Percentiles rank a stretch among this genome's conserved stretches.
Evolutionary conservation across 345 rosid genomes (phyloP).

Genomic region (Pistacia atlantica): DNA sequence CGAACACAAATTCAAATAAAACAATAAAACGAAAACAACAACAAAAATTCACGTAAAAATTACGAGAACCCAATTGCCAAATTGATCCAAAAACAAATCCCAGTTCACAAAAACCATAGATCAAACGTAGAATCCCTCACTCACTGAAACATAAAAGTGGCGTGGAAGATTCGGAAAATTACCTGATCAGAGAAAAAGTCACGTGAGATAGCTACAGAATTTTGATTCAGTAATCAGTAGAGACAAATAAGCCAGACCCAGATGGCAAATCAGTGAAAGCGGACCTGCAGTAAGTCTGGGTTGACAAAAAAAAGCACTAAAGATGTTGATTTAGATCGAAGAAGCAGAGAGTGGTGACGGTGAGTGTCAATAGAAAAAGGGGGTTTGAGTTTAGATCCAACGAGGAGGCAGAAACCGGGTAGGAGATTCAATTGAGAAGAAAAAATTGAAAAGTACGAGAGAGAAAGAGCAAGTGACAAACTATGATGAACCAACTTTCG

Average conservation of each 20-base stretch:
- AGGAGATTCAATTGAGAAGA: not conserved
- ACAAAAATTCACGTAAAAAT: not conserved
- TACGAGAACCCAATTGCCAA: not conserved
- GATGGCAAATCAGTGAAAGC: not conserved
- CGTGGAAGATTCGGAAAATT: not conserved
- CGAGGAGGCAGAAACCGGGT: not conserved
- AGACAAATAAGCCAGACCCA: not conserved
- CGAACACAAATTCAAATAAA: too few relatives aligned
- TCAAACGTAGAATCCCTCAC: not conserved
- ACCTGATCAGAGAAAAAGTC: conserved; percentile 10
- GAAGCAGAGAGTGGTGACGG: not conserved
- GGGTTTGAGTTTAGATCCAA: not conserved
- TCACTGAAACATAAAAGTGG: not conserved
- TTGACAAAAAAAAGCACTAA: not conserved
- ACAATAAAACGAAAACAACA: too few relatives aligned
- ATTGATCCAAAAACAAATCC: not conserved
- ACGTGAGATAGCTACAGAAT: not conserved
- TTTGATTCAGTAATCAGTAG: not conserved
- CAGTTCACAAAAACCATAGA: not conserved
- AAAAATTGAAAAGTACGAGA: not conserved
- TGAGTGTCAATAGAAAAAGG: not conserved
- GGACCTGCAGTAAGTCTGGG: not conserved
- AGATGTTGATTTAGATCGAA: conserved; percentile 3
- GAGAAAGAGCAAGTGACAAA: not conserved
- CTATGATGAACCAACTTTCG: not conserved